Conservation (phyloP, 1,284 basidiomycete genomes). For the Afroboletus lepidellus region DNA sequence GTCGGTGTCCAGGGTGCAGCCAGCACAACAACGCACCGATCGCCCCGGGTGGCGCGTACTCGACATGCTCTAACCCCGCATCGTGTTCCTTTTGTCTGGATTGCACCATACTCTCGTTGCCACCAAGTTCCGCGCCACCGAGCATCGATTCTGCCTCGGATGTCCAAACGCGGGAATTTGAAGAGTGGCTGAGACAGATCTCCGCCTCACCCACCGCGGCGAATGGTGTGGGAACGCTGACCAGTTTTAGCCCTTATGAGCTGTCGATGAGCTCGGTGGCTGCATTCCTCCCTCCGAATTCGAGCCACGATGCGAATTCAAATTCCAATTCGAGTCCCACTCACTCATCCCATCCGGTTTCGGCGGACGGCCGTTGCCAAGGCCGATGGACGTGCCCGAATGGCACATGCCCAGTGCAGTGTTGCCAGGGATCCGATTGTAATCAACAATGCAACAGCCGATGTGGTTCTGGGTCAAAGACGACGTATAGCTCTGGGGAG, state of each 20-base stretch:
- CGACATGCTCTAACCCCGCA: conserved; percentile 44
- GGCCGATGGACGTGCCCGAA: conserved; percentile 37
- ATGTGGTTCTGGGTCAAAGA: conserved; percentile 6
- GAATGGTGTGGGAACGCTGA: conserved; percentile 17
- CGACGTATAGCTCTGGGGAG: conserved; percentile 21
- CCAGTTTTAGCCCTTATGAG: conserved; percentile 29
- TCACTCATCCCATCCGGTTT: conserved; percentile 19
- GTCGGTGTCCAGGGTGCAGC: conserved; percentile 52
- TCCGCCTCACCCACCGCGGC: conserved; percentile 18
- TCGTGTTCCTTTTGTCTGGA: conserved; percentile 57
- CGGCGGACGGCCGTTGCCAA: conserved; percentile 29
- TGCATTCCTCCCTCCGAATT: conserved; percentile 14
- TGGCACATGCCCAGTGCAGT: conserved; percentile 36
- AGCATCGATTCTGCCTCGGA: conserved; percentile 21
- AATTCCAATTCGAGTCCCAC: conserved; percentile 11
- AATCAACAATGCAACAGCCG: conserved; percentile 12
- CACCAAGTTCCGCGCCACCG: conserved; percentile 34
- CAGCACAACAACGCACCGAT: conserved; percentile 43
- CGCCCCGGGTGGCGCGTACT: conserved; percentile 33
- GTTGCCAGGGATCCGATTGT: conserved; percentile 36
- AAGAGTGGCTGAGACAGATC: conserved; percentile 51
- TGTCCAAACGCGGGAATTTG: conserved; percentile 39
- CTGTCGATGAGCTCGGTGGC: conserved; percentile 25
- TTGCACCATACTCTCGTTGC: conserved; percentile 53
- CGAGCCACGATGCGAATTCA: conserved; percentile 9